Base-by-base conservation (phyloP, 352 stramenopile genomes). In the Phytophthora cryptogea region DNA sequence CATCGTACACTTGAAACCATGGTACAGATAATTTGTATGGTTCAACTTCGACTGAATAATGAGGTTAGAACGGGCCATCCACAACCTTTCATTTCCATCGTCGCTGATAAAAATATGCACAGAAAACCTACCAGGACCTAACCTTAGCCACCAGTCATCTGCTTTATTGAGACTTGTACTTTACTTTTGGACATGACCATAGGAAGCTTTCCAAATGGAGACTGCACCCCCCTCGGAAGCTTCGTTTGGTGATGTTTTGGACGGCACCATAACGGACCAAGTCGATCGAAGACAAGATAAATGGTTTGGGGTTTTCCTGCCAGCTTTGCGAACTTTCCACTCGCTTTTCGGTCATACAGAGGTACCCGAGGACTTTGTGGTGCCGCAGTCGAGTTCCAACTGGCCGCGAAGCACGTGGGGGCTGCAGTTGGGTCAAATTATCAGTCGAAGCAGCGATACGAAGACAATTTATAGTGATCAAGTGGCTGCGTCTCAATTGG, bases 291-390 rank as follows among this genome's bases (percentile, higher is more conserved):
- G 44, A 5, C 40, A 68, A 6, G 43, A 64, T 4, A 68, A 68
- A 55, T 72, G 58, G 59, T 33, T 43, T 32, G 20, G 13, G 4
- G 63, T 70, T 3, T 70, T 70, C 36, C 59, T 70, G 56, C 58
- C 58, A 20, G 64, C 64, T 0, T 43, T 72, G 36, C 64, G 59
- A 11, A 50, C 42, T 14, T 72, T 72, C 36, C 64, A 68, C 58
- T 46, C 54, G 36, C 47, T 46, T 9, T 65, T 59, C 9, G 58
- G 58, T 2, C 45, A 68, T 17, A 32, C 52, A 7, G 47, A 64
- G 7, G 48, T 72, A 1, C 64, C 63, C 9, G 59, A 72, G 13
- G 47, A 61, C 8, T 72, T 72, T 27, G 42, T 65, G 14, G 64
- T 72, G 31, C 64, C 64, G 1, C 35, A 37, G 8, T 56, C 59